These are phyloP conservation scores for Phaeotremella fagi DNA, from an alignment of 768 basidiomycete species.

Conservation along the genomic window DNA sequence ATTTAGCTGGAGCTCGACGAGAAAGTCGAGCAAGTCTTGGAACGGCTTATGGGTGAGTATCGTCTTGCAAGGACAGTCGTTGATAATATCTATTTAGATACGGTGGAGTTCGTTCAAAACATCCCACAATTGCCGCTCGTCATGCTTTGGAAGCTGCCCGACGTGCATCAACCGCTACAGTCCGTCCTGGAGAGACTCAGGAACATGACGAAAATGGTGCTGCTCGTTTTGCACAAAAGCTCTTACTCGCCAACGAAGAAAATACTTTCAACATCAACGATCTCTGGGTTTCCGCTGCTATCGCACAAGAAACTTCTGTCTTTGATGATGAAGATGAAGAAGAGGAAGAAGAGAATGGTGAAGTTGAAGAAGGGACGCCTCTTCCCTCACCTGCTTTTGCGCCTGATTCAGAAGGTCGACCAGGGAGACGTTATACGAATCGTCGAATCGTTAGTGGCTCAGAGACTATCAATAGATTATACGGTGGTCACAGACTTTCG, in stretches of 20 bases:
- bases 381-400: conserved; percentile 27
- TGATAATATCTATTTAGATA: conserved; percentile 19
- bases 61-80: background rate
- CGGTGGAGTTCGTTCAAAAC: conserved; percentile 47
- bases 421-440: background rate
- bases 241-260: conserved; percentile 89
- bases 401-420: conserved; percentile 13
- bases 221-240: conserved; percentile 69
- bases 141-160: conserved; percentile 42
- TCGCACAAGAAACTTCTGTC: conserved; percentile 70
- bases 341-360: conserved; percentile 52
- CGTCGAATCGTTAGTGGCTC: background rate
- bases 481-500: conserved; percentile 31
- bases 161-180: conserved; percentile 28
- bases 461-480: background rate
- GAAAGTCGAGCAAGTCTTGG: conserved; percentile 45
- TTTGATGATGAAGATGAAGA: conserved; percentile 68
- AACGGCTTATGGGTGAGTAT: conserved; percentile 44
- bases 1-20: conserved; percentile 22
- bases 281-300: conserved; percentile 94
- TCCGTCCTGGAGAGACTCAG: conserved; percentile 7
- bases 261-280: conserved; percentile 92
- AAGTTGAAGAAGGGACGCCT: conserved; percentile 35
- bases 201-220: conserved; percentile 31
- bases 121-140: conserved; percentile 44